Evolutionary conservation across 495 filamentous ascomycete genomes (phyloP), one percentile per base, ranked within the genome.

Genomic region (Lasiosphaeriaceae sp.): DNA sequence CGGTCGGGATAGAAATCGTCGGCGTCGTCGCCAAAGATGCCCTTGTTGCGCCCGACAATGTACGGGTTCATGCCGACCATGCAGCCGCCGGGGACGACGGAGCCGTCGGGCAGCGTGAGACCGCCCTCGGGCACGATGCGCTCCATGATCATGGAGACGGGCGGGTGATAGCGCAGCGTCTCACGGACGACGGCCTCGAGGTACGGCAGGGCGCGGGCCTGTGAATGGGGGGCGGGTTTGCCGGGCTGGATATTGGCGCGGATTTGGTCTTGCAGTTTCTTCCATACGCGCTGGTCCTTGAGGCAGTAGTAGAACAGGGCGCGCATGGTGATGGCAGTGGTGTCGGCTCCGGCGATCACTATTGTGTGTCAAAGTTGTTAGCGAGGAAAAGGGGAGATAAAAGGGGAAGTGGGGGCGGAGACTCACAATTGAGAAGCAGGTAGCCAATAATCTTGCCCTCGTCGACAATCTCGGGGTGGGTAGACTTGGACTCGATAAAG

Each of bases 131-230:
- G 84, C 4, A 86, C 81, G 46, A 81, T 65, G n/a, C 82, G 77
- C 62, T 85, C 83, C 39, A 85, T 72, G 24, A 76, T 69, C 31
- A 83, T 71, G 6, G 74, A 76, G 12, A 80, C 68, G 14, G 82
- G 74, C 0, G 86, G 79, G 65, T 86, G 79, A 12, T 83, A 55
- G 2, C 84, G 79, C 61, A 84, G 72, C 0, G 77, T 70, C 62
- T 89, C 86, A 55, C 83, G 80, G 61, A 87, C 73, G 16, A 79
- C 74, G 7, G 84, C 82, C 35, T 83, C 75, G 20, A 87, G 76
- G 59, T 87, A 88, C 8, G 76, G 77, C 11, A 86, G 54, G 1
- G 60, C 57, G 20, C 63, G 56, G 9, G 62, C 62, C 16, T 57
- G 47, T 20, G 58, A 57, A 54, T 65, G 59, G 3, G 63, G 50